These are phyloP conservation scores for Clitopilus hobsonii DNA, from an alignment of 768 basidiomycete genomes.

Conservation along the genomic window DNA sequence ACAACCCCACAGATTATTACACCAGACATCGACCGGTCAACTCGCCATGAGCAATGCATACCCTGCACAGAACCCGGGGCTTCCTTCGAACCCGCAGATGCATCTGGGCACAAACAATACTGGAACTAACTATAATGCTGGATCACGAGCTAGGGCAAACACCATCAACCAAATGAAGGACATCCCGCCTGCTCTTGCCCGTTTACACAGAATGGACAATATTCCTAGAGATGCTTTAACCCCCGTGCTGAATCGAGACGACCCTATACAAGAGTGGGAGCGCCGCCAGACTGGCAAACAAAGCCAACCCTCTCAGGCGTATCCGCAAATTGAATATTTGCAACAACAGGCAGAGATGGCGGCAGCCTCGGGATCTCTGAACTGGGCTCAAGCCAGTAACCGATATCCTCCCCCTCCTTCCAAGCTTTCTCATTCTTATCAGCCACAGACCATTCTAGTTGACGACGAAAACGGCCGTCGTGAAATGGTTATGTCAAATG, in stretches of 20 bases:
- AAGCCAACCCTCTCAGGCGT: conserved; percentile 59
- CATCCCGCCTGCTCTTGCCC: conserved; percentile 91
- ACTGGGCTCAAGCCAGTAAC: conserved; percentile 41
- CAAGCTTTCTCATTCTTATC: conserved; percentile 61
- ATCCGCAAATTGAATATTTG: conserved; percentile 86
- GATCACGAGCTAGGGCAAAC: conserved; percentile 75
- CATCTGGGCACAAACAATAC: conserved; percentile 52
- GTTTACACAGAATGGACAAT: conserved; percentile 88
- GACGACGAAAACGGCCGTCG: conserved; percentile 52
- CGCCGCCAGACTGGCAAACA: conserved; percentile 74
- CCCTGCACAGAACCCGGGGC: conserved; percentile 25
- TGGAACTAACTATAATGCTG: conserved; percentile 65
- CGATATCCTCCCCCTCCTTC: conserved; percentile 64
- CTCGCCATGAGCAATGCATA: conserved; percentile 29
- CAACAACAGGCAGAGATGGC: conserved; percentile 92
- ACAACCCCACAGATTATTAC: conserved; percentile 37
- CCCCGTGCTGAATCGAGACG: conserved; percentile 91
- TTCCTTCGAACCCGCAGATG: conserved; percentile 21
- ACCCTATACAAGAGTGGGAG: conserved; percentile 96
- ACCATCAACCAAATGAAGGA: conserved; percentile 90
- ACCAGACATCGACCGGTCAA: conserved; percentile 49
- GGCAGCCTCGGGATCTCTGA: conserved; percentile 53
- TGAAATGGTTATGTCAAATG: conserved; percentile 80
- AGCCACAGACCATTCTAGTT: conserved; percentile 60
- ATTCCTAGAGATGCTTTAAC: conserved; percentile 84